Conservation (phyloP, 2,329 filamentous ascomycete species). For the Xylaria sp. region DNA sequence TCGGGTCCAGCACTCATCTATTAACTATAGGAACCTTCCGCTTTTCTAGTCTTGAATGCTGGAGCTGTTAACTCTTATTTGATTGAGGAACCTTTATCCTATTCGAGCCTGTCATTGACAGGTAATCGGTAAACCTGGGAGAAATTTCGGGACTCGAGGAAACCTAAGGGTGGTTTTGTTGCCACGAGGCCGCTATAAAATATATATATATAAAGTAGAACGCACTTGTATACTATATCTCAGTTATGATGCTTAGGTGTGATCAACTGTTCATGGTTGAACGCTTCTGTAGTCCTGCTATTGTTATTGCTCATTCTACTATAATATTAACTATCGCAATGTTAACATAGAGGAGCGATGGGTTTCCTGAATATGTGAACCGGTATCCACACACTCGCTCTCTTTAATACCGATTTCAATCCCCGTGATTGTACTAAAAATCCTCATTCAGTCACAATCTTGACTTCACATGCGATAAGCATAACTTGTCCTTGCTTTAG, state of each 20-base stretch:
- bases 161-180: too few species aligned
- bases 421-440: too few species aligned
- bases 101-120: too few species aligned
- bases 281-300: neutral
- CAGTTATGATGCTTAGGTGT: too few species aligned
- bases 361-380: neutral
- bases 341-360: neutral
- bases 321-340: neutral
- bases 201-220: too few species aligned
- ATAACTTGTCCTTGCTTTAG: neutral
- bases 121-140: too few species aligned
- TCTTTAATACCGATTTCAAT: neutral
- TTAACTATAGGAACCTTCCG: neutral
- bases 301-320: neutral
- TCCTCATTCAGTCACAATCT: neutral
- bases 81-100: too few species aligned
- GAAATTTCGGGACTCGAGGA: too few species aligned
- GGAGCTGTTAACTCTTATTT: too few species aligned
- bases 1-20: neutral
- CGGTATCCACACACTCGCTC: neutral
- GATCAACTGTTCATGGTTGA: neutral
- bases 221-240: too few species aligned
- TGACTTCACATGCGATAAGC: neutral
- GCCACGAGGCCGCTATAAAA: too few species aligned
- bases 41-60: neutral